Base-by-base conservation (phyloP, 2,329 filamentous ascomycete species). In the Neocucurbitaria cava region DNA sequence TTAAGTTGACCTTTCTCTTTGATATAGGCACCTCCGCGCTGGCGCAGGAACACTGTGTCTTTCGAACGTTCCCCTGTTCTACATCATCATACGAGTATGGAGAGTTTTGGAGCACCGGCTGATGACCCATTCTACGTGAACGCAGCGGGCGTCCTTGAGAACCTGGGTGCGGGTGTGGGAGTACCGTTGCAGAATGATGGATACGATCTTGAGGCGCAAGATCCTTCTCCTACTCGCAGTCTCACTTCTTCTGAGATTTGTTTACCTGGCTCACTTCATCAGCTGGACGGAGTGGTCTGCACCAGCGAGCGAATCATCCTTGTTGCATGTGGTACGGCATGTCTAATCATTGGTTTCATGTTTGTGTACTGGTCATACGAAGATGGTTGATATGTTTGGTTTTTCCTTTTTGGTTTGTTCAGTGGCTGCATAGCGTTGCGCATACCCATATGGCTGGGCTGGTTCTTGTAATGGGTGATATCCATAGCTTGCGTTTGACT, bases 401-500 rank as follows among this genome's bases (percentile, higher is more conserved):
- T 24, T 38, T 28, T 41, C 24, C 20, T 30, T 31, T 18, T 41
- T 23, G 45, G 13, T 41, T 36, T 48, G 39, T 31, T 47, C 20
- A 40, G 17, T 36, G 46, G 49, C 43, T 49, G 56, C 56, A 58
- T 58, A 58, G 52, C 56, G 46, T 56, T 58, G 52, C 56, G 49
- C 47, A 45, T 42, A 56, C 55, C 48, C 47, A 45, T 44, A 44
- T 46, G 46, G 21, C 47, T 49, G 33, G 43, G 39, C 44, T 10
- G 13, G 39, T 26, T 38, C 46, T 52, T 45, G 35, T 49, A 40
- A 40, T 40, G 20, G 38, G 7, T 40, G 38, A 40, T 40, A 40
- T 40, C 38, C 38, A 40, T 40, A 21, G 21, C 18, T 40, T 40
- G 38, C 20, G 21, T 40, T 40, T 40, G 38, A 23, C 13, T 15